These are phyloP conservation scores for Citrullus colocynthis DNA, from an alignment of 306 rosid genomes.

Conservation along the genomic window DNA sequence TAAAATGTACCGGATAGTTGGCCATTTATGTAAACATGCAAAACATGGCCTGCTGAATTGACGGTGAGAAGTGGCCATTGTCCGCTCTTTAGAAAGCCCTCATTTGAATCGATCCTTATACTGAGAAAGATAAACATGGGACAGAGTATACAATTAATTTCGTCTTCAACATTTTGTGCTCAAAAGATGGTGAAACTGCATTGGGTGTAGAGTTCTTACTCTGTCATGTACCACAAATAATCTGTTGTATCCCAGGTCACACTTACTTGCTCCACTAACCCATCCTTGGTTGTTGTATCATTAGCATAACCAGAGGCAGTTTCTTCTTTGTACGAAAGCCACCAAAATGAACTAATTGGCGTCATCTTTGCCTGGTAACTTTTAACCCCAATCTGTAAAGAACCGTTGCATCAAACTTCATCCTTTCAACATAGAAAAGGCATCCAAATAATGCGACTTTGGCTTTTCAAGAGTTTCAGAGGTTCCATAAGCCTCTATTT, in stretches of 20 bases:
- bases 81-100: conserved; percentile 50
- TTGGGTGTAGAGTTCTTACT: conserved; percentile 41
- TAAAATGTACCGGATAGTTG: conserved; percentile 54
- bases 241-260: conserved; percentile 70
- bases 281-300: conserved; percentile 31
- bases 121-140: conserved; percentile 20
- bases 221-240: conserved; percentile 95
- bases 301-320: conserved; percentile 32
- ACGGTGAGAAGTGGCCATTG: conserved; percentile 51
- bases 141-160: not conserved
- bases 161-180: not conserved
- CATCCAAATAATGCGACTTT: not conserved
- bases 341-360: conserved; percentile 34
- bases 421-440: not conserved
- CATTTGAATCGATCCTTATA: conserved; percentile 53
- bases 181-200: conserved; percentile 1
- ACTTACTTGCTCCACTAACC: conserved; percentile 63
- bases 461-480: not conserved
- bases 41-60: conserved; percentile 78
- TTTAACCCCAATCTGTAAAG: conserved; percentile 36
- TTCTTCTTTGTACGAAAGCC: conserved; percentile 71
- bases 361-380: conserved; percentile 41
- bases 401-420: conserved; percentile 11
- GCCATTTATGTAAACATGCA: conserved; percentile 79
- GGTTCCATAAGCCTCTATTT: not conserved